A percentile compares a stretch with the other conserved stretches of the same genome.
phyloP scores from a whole-genome alignment of 495 filamentous ascomycete species.

The Penicillium alfredii region DNA sequence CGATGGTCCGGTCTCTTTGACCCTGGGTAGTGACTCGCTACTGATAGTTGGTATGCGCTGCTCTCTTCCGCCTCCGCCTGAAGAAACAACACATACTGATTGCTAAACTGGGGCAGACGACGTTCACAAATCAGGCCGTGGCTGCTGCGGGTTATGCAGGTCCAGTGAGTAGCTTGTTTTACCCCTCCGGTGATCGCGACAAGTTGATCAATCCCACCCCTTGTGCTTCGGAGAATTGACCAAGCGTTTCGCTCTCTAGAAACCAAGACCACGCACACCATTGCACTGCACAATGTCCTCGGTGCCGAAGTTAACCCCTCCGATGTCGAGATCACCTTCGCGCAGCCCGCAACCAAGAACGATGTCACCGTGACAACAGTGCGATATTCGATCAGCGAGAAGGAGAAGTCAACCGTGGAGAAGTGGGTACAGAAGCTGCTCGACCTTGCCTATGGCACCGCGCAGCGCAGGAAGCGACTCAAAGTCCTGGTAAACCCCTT shows the following conservation, averaged over 20 bases:
- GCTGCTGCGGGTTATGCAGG: constrained; percentile 33
- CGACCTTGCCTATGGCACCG: constrained; percentile 64
- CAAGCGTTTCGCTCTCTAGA: constrained; percentile 5
- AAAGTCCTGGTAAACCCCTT: constrained; percentile 90
- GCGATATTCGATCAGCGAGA: constrained; percentile 53
- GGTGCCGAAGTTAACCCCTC: constrained; percentile 62
- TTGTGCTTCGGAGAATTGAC: too few species aligned
- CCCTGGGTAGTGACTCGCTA: constrained; percentile 57
- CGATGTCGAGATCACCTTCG: constrained; percentile 72
- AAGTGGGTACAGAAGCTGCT: constrained; percentile 61
- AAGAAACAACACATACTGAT: too few species aligned
- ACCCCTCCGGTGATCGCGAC: constrained; percentile 9
- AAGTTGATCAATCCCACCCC: constrained; percentile 12
- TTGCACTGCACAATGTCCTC: constrained; percentile 79
- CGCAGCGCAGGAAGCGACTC: constrained; percentile 63
- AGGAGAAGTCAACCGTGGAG: constrained; percentile 44
- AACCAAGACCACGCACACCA: constrained; percentile 40
- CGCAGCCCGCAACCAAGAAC: constrained; percentile 49
- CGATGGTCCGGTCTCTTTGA: constrained; percentile 55
- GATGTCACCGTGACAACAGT: constrained; percentile 52
- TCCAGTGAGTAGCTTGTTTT: constrained; percentile 31
- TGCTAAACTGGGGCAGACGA: constrained; percentile 23
- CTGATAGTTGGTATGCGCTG: constrained; percentile 52
- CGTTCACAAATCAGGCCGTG: constrained; percentile 26
- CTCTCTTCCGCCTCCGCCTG: not conserved